Evolutionary conservation across 176 grass and related monocot genomes (phyloP).

Genomic region (Oryza meridionalis): DNA sequence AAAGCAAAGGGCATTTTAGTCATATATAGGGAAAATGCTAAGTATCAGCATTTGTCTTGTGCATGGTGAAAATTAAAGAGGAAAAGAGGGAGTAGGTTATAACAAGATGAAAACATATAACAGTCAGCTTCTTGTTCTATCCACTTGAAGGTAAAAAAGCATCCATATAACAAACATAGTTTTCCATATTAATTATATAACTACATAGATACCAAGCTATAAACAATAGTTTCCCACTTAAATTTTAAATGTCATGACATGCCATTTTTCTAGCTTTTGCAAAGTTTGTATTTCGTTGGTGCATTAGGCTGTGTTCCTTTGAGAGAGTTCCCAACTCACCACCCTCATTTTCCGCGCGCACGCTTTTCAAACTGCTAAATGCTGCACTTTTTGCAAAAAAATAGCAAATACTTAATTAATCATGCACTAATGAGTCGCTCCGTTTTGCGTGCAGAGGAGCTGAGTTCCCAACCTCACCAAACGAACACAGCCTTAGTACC

Average conservation of each 20-base stretch:
- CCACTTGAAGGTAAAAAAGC: not conserved
- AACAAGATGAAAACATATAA: not conserved
- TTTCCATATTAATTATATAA: not conserved
- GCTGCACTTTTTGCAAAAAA: too few relatives aligned
- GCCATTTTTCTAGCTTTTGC: not conserved
- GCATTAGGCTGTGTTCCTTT: not conserved
- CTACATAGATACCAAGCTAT: not conserved
- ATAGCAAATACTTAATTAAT: too few relatives aligned
- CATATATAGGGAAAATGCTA: too few relatives aligned
- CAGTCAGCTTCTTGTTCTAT: not conserved
- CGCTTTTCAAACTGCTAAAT: too few relatives aligned
- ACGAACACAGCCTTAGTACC: not conserved
- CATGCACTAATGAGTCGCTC: too few relatives aligned
- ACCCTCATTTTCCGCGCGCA: too few relatives aligned
- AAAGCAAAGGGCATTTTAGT: too few relatives aligned
- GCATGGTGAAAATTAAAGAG: too few relatives aligned
- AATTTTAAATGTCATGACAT: not conserved
- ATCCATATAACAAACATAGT: not conserved
- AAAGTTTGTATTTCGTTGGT: not conserved
- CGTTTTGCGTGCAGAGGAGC: too few relatives aligned
- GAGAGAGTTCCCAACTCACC: too few relatives aligned
- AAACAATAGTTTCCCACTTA: not conserved
- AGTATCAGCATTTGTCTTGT: too few relatives aligned
- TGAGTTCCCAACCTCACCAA: too few relatives aligned
- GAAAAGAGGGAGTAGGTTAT: not conserved